These are phyloP conservation scores for Carex kokanica DNA, from an alignment of 176 grass and related monocot genomes.

Conservation along the genomic window DNA sequence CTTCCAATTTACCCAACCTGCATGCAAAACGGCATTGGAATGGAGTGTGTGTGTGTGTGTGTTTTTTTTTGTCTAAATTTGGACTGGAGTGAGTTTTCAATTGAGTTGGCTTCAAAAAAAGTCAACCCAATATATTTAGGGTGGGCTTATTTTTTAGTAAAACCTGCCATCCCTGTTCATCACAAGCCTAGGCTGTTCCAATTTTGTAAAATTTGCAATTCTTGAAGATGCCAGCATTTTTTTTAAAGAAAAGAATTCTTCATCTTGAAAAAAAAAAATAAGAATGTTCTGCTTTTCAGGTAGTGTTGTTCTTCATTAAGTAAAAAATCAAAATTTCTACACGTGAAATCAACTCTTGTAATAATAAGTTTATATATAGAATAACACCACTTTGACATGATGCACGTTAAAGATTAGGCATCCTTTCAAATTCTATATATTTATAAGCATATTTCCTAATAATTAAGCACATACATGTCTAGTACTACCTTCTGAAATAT, in stretches of 20 bases:
- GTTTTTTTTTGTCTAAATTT: too few relatives aligned
- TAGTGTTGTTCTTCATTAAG: background rate
- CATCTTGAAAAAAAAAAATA: background rate
- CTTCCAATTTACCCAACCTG: too few relatives aligned
- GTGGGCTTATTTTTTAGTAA: background rate
- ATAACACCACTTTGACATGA: background rate
- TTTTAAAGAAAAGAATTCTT: too few relatives aligned
- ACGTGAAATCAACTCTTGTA: background rate
- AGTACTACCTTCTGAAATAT: background rate
- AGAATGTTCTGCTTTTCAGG: background rate
- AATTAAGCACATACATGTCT: background rate
- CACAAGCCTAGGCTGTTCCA: background rate
- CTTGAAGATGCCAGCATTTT: too few relatives aligned
- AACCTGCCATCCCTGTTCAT: background rate
- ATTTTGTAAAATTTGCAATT: background rate
- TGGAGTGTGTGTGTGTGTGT: background rate
- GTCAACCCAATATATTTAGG: background rate
- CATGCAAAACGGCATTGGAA: background rate
- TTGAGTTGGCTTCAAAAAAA: background rate
- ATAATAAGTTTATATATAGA: background rate
- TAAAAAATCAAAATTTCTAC: background rate
- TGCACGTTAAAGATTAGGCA: background rate
- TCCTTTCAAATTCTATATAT: background rate
- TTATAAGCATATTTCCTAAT: background rate
- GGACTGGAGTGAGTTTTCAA: background rate